Evolutionary conservation across 2,329 filamentous ascomycete genomes (phyloP), one percentile per base, ranked within the genome.

Genomic region (Fusarium sp.): DNA sequence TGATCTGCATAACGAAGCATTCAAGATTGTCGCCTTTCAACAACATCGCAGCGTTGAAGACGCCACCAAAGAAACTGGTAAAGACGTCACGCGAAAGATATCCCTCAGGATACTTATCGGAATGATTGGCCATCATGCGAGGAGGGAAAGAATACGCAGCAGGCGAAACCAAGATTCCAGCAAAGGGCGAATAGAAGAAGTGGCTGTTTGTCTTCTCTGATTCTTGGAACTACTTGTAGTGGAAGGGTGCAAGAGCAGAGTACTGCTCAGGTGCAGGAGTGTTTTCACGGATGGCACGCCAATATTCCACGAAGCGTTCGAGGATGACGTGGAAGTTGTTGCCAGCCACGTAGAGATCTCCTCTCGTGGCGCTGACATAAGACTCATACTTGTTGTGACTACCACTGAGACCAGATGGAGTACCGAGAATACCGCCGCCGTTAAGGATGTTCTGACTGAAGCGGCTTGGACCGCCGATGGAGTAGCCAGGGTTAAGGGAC

Each of bases 341-440:
- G 6, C 85, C 85, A 2, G 84, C 86, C 24, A 82, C 72, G 72
- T 89, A 89, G 0, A 90, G 79, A 68, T 89, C 88, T 22, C 83
- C 83, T 15, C 75, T 83, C 0, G 87, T 88, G 45, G 84, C 82
- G 47, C 86, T 89, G 1, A 81, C 85, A 78, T 90, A 88, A 3
- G 84, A 80, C 79, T 90, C 88, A 72, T 88, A 86, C 66, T 86
- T 86, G 75, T 89, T 89, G 76, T 90, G 88, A 5, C 85, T 85
- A 24, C 85, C 85, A 22, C 82, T 82, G 5, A 89, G 81, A 9
- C 73, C 73, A 26, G 56, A 62, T 9, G 65, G 63, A 5, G 65
- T 68, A 4, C 63, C 65, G 1, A 72, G 68, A 4, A 72, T 18
- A 7, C 69, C 68, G 5, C 45, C 62, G 5, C 87, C 86, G 28